Conservation (phyloP, 805 yeast species). For the Teunomyces aglyptinius region DNA sequence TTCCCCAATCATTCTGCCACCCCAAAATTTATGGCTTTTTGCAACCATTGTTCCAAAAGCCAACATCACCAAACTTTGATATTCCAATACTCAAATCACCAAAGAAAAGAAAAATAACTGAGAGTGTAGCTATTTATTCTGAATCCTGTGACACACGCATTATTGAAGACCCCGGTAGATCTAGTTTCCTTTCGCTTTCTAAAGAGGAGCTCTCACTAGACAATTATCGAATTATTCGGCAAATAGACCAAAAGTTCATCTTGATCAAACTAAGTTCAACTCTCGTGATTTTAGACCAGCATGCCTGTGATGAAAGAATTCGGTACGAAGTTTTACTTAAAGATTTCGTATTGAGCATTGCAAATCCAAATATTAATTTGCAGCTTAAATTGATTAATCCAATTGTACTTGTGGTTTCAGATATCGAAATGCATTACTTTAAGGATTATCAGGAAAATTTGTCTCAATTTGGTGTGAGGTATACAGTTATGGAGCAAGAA, state of each 20-base stretch:
- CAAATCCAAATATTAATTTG: conserved; percentile 12
- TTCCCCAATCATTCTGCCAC: neutral
- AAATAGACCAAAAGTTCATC: conserved; percentile 65
- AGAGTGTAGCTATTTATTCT: neutral
- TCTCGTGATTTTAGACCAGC: conserved; percentile 66
- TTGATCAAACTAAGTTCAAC: conserved; percentile 27
- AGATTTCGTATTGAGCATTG: conserved; percentile 30
- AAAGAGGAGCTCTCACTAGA: conserved; percentile 11
- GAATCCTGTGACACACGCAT: neutral
- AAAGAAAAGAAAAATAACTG: neutral
- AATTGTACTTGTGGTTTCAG: conserved; percentile 16
- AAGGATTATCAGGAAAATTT: conserved; percentile 13
- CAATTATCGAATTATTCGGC: conserved; percentile 43
- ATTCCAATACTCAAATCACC: conserved; percentile 22
- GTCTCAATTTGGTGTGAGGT: conserved; percentile 18
- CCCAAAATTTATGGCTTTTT: neutral
- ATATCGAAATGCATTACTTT: conserved; percentile 26
- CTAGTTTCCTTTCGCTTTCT: neutral
- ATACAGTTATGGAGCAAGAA: neutral
- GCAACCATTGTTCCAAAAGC: neutral
- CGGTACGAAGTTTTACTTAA: conserved; percentile 52
- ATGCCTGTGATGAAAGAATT: conserved; percentile 80
- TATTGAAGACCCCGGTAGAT: neutral
- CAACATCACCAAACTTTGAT: neutral
- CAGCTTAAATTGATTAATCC: conserved; percentile 8